Base-by-base conservation (phyloP, 495 filamentous ascomycete genomes). In the Talaromyces nanjingensis region DNA sequence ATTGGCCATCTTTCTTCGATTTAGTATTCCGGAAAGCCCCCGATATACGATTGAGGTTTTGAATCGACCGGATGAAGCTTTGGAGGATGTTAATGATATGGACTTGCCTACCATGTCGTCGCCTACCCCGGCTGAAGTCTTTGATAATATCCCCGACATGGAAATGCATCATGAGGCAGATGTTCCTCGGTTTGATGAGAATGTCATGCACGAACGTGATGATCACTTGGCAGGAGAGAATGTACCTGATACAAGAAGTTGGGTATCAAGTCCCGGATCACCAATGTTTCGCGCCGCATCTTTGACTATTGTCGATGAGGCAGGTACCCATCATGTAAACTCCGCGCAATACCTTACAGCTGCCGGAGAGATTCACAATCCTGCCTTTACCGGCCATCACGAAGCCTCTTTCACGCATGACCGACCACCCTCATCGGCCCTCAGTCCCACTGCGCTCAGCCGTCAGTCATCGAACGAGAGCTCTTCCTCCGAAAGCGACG, bases 21-120 rank as follows among this genome's bases (percentile, higher is more conserved):
- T 84, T 22, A 78, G 74, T 6, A 83, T 86, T 64, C 79, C 83
- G 9, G 84, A 86, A 63, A 81, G 81, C 0, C 79, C 81, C 1
- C 75, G 82, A 62, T 86, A 79, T 67, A 80, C 73, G 2, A 69
- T 74, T 9, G 79, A 80, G 60, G 74, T 80, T 29, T 63, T 72
- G 20, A 75, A 81, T 62, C 70, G 70, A 18, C 62, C 68, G 5
- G 69, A 76, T 55, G 71, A 74, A 45, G 67, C 66, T 3, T 63
- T 63, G 3, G 42, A 65, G 1, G 63, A 70, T 63, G 33, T 66
- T 59, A 14, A 45, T 61, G 16, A 62, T 18, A 45, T 62, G 37
- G 14, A 20, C 8, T 20, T 63, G 59, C 56, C 64, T 42, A 67
- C 63, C 33, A 54, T 45, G n/a, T 64, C 63, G 6, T 64, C 65